Evolutionary conservation across 1,284 basidiomycete species (phyloP).

Genomic region (Ustilago hordei): DNA sequence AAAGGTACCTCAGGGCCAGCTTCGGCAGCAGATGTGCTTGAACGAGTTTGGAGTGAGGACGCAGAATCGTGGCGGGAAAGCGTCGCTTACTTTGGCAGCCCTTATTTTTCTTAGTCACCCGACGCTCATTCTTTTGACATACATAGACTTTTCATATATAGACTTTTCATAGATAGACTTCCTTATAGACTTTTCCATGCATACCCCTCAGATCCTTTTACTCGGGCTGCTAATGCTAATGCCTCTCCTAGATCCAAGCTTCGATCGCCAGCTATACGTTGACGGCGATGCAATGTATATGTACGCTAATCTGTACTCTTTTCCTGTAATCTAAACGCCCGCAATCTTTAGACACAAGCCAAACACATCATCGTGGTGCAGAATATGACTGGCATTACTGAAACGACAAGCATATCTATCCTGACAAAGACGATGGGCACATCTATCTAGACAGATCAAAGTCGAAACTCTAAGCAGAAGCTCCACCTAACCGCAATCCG

Average conservation of each 20-base stretch:
- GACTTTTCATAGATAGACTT: not conserved
- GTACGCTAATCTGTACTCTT: constrained; percentile 1
- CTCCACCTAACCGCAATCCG: not conserved
- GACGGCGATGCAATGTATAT: not conserved
- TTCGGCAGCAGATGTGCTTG: constrained; percentile 28
- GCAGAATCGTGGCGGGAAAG: constrained; percentile 36
- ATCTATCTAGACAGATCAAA: not conserved
- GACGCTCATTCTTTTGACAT: not conserved
- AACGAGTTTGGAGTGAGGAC: constrained; percentile 37
- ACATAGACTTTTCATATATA: not conserved
- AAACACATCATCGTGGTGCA: not conserved
- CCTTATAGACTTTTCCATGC: not conserved
- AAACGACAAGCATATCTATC: not conserved
- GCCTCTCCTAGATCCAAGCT: not conserved
- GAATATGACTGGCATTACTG: not conserved
- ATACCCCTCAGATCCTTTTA: not conserved
- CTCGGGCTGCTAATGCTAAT: not conserved
- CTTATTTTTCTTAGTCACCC: constrained; percentile 25
- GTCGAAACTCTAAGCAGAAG: not conserved
- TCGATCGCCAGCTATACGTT: too few species aligned
- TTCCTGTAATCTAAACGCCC: not conserved
- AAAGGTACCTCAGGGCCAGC: constrained; percentile 24
- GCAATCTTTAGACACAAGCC: not conserved
- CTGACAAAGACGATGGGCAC: not conserved
- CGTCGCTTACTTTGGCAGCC: constrained; percentile 46